Base-by-base conservation (phyloP, 768 basidiomycete species). In the Cystobasidium tubakii region DNA sequence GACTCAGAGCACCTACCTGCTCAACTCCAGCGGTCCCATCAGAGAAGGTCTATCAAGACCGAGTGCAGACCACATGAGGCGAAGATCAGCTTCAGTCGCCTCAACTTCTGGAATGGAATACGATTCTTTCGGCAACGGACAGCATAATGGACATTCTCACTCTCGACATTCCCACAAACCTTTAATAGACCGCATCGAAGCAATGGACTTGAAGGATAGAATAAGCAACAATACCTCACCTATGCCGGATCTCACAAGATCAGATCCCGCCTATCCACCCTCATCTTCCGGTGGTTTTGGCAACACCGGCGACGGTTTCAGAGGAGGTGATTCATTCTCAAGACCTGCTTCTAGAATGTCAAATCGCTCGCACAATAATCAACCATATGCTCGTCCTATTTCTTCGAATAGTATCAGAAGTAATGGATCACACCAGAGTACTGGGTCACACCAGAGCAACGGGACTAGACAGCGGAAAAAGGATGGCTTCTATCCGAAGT, bases 291-390 rank as follows among this genome's bases (percentile, higher is more conserved):
- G 57, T 25, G 57, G 57, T 34, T 54, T 54, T 54, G 53, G 53
- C 21, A 54, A 29, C 66, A 31, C 15, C 13, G 25, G 23, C 25
- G 25, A 70, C 46, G 53, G 53, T 2, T 70, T 50, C 25, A 25
- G 27, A 25, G 53, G 23, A 7, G 57, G 57, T 60, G 57, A 60
- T 23, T 43, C 43, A 4, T 50, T 46, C 21, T 57, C 53, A 13
- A 29, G 69, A 29, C 69, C 69, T n/a, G 6, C 12, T 44, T 71
- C 69, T 7, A 53, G 69, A 31, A 71, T 71, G 69, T 71, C 69
- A 15, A 71, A 71, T 44, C 53, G 34, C 1, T 23, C 36, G 6
- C 17, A 25, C 43, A 53, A 29, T 46, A 13, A 29, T 17, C 42
- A 53, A 36, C 66, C 39, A 3, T 53, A 53, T 53, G 39, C 44